These are phyloP conservation scores for Tremella fuciformis DNA, from an alignment of 768 basidiomycete species.

Conservation along the genomic window DNA sequence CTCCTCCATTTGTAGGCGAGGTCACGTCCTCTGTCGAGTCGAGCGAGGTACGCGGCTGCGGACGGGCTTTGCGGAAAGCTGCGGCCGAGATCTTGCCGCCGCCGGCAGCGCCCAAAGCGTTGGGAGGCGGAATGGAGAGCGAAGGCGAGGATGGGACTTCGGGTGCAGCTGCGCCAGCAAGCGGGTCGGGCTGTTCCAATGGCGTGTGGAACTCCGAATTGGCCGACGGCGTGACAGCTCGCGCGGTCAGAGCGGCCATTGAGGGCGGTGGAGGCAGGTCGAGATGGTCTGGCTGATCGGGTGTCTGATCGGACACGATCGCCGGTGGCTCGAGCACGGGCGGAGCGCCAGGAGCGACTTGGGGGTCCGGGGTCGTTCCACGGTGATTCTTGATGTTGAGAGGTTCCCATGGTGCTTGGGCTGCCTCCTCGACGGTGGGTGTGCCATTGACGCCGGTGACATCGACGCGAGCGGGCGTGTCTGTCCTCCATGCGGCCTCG, in stretches of 20 bases:
- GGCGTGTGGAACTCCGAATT: constrained; percentile 19
- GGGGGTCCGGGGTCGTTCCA: background rate
- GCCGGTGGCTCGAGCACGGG: constrained; percentile 17
- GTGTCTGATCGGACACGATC: background rate
- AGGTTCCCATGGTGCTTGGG: constrained; percentile 36
- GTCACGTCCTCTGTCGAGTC: constrained; percentile 21
- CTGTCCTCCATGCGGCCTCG: constrained; percentile 22
- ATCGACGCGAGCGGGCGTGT: background rate
- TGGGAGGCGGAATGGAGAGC: constrained; percentile 4
- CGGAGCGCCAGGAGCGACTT: constrained; percentile 7
- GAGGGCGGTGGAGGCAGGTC: constrained; percentile 12
- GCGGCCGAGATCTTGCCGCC: constrained; percentile 45
- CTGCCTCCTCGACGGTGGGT: background rate
- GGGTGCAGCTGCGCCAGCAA: background rate
- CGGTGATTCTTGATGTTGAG: constrained; percentile 29
- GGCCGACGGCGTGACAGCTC: constrained; percentile 2
- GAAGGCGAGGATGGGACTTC: background rate
- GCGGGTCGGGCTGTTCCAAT: constrained; percentile 9
- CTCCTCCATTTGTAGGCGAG: constrained; percentile 4
- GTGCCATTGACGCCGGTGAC: constrained; percentile 8
- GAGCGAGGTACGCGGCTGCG: constrained; percentile 14
- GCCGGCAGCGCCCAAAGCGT: background rate
- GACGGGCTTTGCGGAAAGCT: constrained; percentile 29
- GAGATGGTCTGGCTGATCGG: constrained; percentile 3
- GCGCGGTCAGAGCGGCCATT: constrained; percentile 2